Evolutionary conservation across 2,329 filamentous ascomycete species (phyloP), one percentile per base, ranked within the genome.

Genomic region (Fusarium veterinarium): DNA sequence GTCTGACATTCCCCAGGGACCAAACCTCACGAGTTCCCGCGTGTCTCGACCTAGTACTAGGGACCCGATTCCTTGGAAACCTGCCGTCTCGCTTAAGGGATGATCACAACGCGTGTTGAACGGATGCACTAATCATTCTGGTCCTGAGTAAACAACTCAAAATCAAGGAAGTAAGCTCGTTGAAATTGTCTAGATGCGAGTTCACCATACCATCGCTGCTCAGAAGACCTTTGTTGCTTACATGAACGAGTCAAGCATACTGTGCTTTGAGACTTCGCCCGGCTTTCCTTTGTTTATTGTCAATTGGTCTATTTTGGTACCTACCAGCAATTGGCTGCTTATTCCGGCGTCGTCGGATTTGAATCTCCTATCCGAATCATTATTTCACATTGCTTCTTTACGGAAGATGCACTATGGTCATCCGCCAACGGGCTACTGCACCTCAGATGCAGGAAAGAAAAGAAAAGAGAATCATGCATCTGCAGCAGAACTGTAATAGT

Each of bases 21-120:
- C 51, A 67, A 69, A 65, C 48, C 62, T 67, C 69, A 57, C 61
- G 49, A 44, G 58, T 40, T 48, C 31, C 57, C 45, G 62, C 51
- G 51, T 75, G 71, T 77, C 73, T 77, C 55, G 71, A 73, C 64
- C 69, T 55, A 52, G 55, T 56, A 49, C 46, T 68, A 67, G 66
- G 76, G 67, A 56, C 42, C 71, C 69, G 60, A 71, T 77, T 49
- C 57, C 61, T 60, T 69, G 73, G 59, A 60, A 67, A 56, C 45
- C 44, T 41, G 33, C 42, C 45, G 49, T 60, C 61, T 51, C 44
- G 58, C 33, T 30, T 38, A 60, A 58, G 35, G 60, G 61, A 42
- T 72, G 38, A 52, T 62, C 55, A 53, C 56, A 57, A 44, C 37
- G 35, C 52, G 41, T 61, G 48, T 55, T 56, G 55, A 55, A 65